Percentiles rank a stretch among this genome's conserved stretches.
Conservation (phyloP, 805 yeast genomes). For the Torulaspora indica region DNA sequence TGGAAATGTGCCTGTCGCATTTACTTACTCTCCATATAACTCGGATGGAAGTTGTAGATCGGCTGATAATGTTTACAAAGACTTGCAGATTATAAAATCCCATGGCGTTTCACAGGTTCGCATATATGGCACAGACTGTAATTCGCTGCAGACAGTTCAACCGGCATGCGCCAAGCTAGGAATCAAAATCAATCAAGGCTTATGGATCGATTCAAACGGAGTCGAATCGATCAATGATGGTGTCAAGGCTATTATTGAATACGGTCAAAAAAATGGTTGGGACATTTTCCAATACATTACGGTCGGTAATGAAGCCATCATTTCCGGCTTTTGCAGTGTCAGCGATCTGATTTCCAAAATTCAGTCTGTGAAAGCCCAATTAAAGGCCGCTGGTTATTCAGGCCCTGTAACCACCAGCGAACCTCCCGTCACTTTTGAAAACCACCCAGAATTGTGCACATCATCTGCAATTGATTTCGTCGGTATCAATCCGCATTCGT, state of each 20-base stretch:
- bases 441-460: slow-evolving; percentile 64
- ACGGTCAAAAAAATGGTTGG: slow-evolving; percentile 58
- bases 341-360: slow-evolving; percentile 62
- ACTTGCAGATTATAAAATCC: slow-evolving; percentile 51
- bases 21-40: slow-evolving; percentile 77
- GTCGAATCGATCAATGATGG: slow-evolving; percentile 62
- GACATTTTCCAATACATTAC: slow-evolving; percentile 70
- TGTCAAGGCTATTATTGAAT: slow-evolving; percentile 49
- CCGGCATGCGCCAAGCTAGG: slow-evolving; percentile 59
- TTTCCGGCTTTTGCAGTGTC: slow-evolving; percentile 55
- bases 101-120: slow-evolving; percentile 66
- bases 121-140: slow-evolving; percentile 85
- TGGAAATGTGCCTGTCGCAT: slow-evolving; percentile 46
- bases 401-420: slow-evolving; percentile 83
- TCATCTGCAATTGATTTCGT: slow-evolving; percentile 70
- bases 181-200: slow-evolving; percentile 74
- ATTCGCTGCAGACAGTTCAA: slow-evolving; percentile 56
- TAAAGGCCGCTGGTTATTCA: slow-evolving; percentile 64
- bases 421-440: slow-evolving; percentile 71
- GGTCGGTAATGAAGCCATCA: slow-evolving; percentile 85
- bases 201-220: slow-evolving; percentile 69
- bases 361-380: slow-evolving; percentile 51
- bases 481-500: slow-evolving; percentile 83
- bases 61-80: slow-evolving; percentile 48
- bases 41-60: slow-evolving; percentile 65